Evolutionary conservation across 129 eudicot genomes (phyloP).

Genomic region (Saussurea involucrata): DNA sequence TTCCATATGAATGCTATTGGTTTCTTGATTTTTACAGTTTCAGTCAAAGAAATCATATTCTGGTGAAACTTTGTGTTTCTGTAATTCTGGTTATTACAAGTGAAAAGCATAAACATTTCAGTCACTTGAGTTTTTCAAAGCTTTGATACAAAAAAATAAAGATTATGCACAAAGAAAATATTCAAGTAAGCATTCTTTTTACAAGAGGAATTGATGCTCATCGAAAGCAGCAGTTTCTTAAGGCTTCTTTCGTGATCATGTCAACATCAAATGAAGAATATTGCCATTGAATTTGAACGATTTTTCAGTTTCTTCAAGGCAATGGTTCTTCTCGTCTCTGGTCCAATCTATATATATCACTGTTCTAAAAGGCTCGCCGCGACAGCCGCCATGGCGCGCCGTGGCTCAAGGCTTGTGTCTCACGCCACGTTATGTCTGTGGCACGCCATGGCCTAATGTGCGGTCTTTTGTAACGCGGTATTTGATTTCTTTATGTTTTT

Average conservation of each 20-base stretch:
- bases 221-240: conserved; percentile 20
- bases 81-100: not conserved
- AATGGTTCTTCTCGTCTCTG: conserved; percentile 88
- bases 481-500: no score
- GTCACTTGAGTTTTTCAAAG: conserved; percentile 16
- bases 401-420: no score
- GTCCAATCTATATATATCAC: no score
- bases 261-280: conserved; percentile 65
- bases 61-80: not conserved
- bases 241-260: conserved; percentile 35
- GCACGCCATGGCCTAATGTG: no score
- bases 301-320: conserved; percentile 93
- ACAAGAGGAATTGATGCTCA: conserved; percentile 9
- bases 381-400: no score
- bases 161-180: conserved; percentile 15
- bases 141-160: conserved; percentile 15
- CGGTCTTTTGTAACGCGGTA: no score
- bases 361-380: no score
- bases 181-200: not conserved
- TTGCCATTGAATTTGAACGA: conserved; percentile 79
- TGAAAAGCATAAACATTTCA: not conserved
- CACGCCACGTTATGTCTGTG: no score
- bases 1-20: not conserved
- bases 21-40: no score
- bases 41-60: not conserved